phyloP scores from a whole-genome alignment of 2,329 filamentous ascomycete species.

The Neofusicoccum sp. region DNA sequence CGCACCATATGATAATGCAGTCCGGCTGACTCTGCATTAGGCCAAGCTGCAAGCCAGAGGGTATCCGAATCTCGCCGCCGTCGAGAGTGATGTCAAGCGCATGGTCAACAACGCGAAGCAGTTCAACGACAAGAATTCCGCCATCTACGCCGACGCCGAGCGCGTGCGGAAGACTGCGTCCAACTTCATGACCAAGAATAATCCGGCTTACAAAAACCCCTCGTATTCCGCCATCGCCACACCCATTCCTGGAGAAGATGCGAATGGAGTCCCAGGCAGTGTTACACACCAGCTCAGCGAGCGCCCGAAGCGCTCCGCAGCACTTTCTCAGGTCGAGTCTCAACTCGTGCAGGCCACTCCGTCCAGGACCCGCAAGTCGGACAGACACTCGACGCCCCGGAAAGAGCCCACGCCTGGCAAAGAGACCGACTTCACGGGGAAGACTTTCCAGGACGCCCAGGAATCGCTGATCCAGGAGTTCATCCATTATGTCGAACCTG shows the following conservation, averaged over 20 bases:
- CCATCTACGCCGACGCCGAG: conserved; percentile 79
- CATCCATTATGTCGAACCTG: conserved; percentile 61
- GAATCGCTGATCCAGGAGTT: conserved; percentile 79
- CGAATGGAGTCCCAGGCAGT: conserved; percentile 14
- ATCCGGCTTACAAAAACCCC: conserved; percentile 72
- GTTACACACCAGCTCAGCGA: conserved; percentile 17
- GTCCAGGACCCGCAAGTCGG: conserved; percentile 27
- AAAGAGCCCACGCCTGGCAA: conserved; percentile 32
- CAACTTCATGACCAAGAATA: conserved; percentile 83
- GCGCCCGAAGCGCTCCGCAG: conserved; percentile 14
- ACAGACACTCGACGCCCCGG: conserved; percentile 26
- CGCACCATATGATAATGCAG: not conserved
- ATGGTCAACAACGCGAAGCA: conserved; percentile 87
- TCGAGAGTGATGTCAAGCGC: conserved; percentile 84
- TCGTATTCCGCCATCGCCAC: conserved; percentile 72
- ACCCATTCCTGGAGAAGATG: conserved; percentile 58
- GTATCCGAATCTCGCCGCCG: conserved; percentile 67
- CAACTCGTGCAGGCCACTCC: not conserved
- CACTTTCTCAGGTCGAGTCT: not conserved
- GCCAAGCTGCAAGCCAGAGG: conserved; percentile 66
- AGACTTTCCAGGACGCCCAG: conserved; percentile 80
- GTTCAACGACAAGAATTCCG: conserved; percentile 71
- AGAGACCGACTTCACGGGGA: conserved; percentile 63
- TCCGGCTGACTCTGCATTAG: conserved; percentile 31
- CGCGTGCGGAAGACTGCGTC: conserved; percentile 81